Base-by-base conservation (phyloP, 306 rosid genomes). In the Ormosia semicastrata region DNA sequence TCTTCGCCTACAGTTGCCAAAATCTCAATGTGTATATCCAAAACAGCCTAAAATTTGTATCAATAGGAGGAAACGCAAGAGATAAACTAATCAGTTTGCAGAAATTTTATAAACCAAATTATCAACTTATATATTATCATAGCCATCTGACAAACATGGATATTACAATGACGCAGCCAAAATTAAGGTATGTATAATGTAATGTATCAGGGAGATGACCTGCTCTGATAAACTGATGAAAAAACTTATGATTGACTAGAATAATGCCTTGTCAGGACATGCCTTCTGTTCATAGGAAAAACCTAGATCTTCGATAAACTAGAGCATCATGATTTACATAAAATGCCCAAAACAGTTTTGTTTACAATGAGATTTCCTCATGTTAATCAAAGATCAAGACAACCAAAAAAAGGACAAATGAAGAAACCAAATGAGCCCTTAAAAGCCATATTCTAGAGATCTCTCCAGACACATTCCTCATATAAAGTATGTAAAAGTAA, bases 1-100 rank as follows among this genome's bases (percentile, higher is more conserved):
- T 91, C 97, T 78, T 92, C 98, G 10, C 94, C 94, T 14, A 80
- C 88, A 7, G 92, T 80, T 49, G 99, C 99, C 79, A 96, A 89
- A 71, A 96, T 85, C 90, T 92, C 99, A 8, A 93, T 74, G 86
- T 90, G 88, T 64, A 93, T 87, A 66, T 93, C 93, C 92, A 96
- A 85, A 77, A 96, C 92, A 85, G 99, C 99, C 99, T 96, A 77
- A 43, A 58, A 30, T 84, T 78, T 52, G 75, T 33, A 73, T 47
- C 83, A 75, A 15, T 24, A 46, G 7, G 73, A 75, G 50, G 65
- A 47, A 77, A 70, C 0, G 4, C 53, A 73, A 73, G 59, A 59
- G 52, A 69, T 53, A 8, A 87, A 79, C 39, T 11, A 17, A 54
- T 53, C 30, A 82, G 69, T 13, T 36, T 39, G 68, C 59, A 84